These are phyloP conservation scores for Saxophila tyrrhenica DNA, from an alignment of 495 filamentous ascomycete species.

Conservation along the genomic window DNA sequence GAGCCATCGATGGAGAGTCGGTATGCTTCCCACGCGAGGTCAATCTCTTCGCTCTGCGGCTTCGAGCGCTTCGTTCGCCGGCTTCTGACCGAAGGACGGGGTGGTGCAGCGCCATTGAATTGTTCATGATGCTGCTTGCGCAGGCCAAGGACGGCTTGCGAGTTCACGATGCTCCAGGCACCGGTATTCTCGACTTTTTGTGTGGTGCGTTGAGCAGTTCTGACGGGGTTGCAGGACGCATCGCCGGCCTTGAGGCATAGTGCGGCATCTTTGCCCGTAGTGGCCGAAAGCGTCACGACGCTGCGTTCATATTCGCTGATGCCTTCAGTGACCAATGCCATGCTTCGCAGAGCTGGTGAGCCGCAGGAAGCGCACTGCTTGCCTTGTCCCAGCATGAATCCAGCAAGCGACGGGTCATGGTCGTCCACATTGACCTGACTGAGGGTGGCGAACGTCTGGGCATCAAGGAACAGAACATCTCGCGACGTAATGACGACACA, in stretches of 20 bases:
- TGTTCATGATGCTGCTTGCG: slow-evolving; percentile 14
- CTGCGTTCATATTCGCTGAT: slow-evolving; percentile 18
- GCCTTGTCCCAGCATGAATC: not conserved
- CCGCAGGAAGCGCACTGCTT: slow-evolving; percentile 17
- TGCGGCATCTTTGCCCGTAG: not conserved
- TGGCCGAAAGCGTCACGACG: not conserved
- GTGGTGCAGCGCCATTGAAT: not conserved
- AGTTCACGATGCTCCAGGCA: slow-evolving; percentile 33
- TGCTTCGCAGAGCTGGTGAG: slow-evolving; percentile 24
- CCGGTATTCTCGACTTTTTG: slow-evolving; percentile 32
- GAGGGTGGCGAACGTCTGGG: not conserved
- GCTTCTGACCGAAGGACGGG: not conserved
- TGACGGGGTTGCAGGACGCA: slow-evolving; percentile 27
- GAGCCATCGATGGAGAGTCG: slow-evolving; percentile 41
- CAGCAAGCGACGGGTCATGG: not conserved
- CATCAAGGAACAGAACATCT: slow-evolving; percentile 4
- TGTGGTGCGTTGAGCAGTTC: slow-evolving; percentile 23
- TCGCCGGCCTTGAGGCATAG: not conserved
- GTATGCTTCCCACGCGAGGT: slow-evolving; percentile 55
- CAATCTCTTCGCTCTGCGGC: not conserved
- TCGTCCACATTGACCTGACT: not conserved
- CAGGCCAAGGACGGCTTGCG: slow-evolving; percentile 31
- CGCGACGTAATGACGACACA: not conserved
- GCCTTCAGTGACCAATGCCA: slow-evolving; percentile 20
- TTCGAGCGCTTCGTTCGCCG: not conserved